phyloP scores from a whole-genome alignment of 371 early-diverging fungal species.

The Syncephalastrum contaminatum region DNA sequence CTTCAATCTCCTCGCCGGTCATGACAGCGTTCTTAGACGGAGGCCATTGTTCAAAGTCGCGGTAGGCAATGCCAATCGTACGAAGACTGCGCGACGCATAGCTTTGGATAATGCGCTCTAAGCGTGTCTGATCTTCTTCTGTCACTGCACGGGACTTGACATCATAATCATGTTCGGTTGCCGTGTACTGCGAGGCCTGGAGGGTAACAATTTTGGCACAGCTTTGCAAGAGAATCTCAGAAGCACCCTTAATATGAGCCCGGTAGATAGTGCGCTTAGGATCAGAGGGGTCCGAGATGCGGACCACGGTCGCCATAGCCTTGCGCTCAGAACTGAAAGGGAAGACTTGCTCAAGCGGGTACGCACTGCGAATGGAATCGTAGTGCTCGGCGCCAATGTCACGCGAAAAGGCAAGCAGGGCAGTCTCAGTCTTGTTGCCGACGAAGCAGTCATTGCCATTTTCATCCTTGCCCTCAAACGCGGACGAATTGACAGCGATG shows the following conservation, averaged over 20 bases:
- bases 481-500: conserved; percentile 80
- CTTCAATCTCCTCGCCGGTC: conserved; percentile 22
- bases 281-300: conserved; percentile 35
- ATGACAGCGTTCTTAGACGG: conserved; percentile 27
- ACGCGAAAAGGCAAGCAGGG: conserved; percentile 69
- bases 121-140: conserved; percentile 38
- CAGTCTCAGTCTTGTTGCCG: conserved; percentile 92
- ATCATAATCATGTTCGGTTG: conserved; percentile 32
- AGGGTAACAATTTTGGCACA: conserved; percentile 36
- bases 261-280: conserved; percentile 48
- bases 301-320: conserved; percentile 80
- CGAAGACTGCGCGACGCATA: conserved; percentile 62
- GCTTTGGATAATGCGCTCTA: conserved; percentile 57
- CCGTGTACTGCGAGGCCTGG: conserved; percentile 23
- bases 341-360: conserved; percentile 58
- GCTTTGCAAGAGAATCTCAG: conserved; percentile 72
- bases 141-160: conserved; percentile 50
- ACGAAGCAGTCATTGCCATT: conserved; percentile 56
- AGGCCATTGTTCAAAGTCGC: conserved; percentile 63
- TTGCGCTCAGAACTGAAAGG: conserved; percentile 88
- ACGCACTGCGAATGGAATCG: conserved; percentile 46
- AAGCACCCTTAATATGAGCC: conserved; percentile 84
- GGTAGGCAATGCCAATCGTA: conserved; percentile 70
- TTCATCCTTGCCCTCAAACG: conserved; percentile 71
- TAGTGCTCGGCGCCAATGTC: conserved; percentile 49